These are phyloP conservation scores for Candida morakotiae DNA, from an alignment of 805 yeast species.

Conservation along the genomic window DNA sequence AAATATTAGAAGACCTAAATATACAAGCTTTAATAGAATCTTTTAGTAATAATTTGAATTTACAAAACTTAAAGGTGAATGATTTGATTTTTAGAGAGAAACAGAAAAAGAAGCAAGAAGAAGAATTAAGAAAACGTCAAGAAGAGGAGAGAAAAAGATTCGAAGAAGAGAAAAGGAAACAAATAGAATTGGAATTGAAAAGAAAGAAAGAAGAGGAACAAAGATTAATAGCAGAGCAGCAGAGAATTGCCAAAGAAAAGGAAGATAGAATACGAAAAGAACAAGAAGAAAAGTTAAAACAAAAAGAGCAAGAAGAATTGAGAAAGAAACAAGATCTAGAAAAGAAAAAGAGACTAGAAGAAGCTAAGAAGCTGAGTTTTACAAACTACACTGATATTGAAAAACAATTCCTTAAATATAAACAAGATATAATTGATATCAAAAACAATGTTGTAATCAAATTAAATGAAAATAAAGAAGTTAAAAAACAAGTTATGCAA, in stretches of 20 bases:
- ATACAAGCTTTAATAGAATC: constrained; percentile 1
- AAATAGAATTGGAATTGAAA: constrained; percentile 13
- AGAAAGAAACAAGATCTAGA: constrained; percentile 17
- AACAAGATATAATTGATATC: constrained; percentile 50
- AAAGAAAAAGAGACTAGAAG: constrained; percentile 14
- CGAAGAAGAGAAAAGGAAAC: constrained; percentile 11
- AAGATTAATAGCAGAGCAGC: constrained; percentile 15
- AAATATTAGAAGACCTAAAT: background rate
- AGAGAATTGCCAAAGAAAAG: constrained; percentile 15
- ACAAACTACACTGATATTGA: constrained; percentile 37
- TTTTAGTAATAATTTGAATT: constrained; percentile 7
- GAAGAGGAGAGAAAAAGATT: constrained; percentile 21
- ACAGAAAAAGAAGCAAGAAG: constrained; percentile 17
- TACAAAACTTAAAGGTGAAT: constrained; percentile 16
- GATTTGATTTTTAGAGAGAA: constrained; percentile 14
- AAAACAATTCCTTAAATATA: constrained; percentile 43
- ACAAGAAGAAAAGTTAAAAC: constrained; percentile 19
- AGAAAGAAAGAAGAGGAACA: constrained; percentile 9
- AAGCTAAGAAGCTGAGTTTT: constrained; percentile 23
- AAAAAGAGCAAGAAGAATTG: constrained; percentile 11
- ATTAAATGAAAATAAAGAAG: constrained; percentile 45
- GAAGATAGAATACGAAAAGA: constrained; percentile 12
- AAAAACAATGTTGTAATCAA: constrained; percentile 56
- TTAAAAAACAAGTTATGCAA: constrained; percentile 52
- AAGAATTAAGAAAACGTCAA: constrained; percentile 11